Evolutionary conservation across 176 grass and related monocot species (phyloP), one percentile per base, ranked within the genome.

Genomic region (Triticum aestivum): DNA sequence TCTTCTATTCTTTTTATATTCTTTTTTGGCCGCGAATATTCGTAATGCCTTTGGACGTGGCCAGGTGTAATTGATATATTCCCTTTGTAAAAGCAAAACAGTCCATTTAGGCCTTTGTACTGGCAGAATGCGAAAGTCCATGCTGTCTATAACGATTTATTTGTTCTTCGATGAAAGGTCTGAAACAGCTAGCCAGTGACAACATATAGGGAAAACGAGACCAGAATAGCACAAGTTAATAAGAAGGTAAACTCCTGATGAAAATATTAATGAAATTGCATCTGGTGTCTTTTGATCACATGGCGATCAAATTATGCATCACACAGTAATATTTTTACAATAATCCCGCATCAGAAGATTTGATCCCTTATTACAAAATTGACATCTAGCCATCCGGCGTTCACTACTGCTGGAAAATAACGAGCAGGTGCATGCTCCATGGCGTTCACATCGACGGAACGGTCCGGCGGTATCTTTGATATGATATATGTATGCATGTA

Each of bases 261-360:
- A 76, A 63, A 77, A 81, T 58, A 67, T 33, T n/a, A 81, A 67
- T 85, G 30, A 64, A 58, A 74, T 68, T 65, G 81, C 74, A 77
- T 11, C 11, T 75, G 42, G 86, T 83, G 71, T 83, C 34, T 61
- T 78, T 79, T 66, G 82, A 88, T 82, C 86, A 77, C 30, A 88
- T 70, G 34, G 4, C n/a, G 54, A 81, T 62, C 67, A 85, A 81
- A 86, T 78, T 82, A 85, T 82, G 77, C 82, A 88, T 88, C 73
- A 85, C 33, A 76, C 17, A 17, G 14, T 17, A 49, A 49, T 49
- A 49, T 14, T 13, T 49, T 14, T 52, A 52, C 41, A 79, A 87
- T 41, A 75, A 69, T 21, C 21, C 33, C 15, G 11, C 24, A 59
- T 64, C 34, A 72, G 82, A 87, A 87, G 86, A 86, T 4, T 15